Percentiles rank a stretch among this genome's conserved stretches.
Evolutionary conservation across 345 rosid species (phyloP).

Genomic region (Citrus reticulata): DNA sequence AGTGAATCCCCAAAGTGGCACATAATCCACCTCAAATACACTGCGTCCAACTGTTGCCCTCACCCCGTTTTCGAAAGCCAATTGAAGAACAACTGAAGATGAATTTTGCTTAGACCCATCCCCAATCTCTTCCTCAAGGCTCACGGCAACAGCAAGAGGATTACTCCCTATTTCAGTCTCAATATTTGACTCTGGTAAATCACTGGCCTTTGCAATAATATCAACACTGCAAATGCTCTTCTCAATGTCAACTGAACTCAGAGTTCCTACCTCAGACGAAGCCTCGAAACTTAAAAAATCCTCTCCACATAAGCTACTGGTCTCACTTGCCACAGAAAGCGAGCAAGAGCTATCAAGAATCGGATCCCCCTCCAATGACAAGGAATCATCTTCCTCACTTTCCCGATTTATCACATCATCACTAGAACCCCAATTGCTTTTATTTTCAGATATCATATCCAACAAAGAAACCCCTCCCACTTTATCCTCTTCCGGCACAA

Average conservation of each 20-base stretch:
- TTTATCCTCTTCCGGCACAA: constrained; percentile 23
- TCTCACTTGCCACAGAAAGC: constrained; percentile 60
- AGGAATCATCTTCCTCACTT: constrained; percentile 57
- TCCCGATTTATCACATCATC: constrained; percentile 34
- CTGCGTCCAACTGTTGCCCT: constrained; percentile 45
- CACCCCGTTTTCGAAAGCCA: constrained; percentile 35
- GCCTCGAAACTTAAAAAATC: constrained; percentile 49
- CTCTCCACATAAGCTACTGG: constrained; percentile 74
- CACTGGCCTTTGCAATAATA: constrained; percentile 34
- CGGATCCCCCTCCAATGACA: constrained; percentile 57
- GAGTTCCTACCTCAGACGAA: constrained; percentile 36
- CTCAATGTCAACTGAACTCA: constrained; percentile 30
- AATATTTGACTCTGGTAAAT: constrained; percentile 32
- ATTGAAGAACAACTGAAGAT: constrained; percentile 37
- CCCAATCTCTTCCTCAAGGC: constrained; percentile 40
- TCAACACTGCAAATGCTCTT: constrained; percentile 35
- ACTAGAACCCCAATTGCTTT: constrained; percentile 31
- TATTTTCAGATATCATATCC: constrained; percentile 41
- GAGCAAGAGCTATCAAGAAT: constrained; percentile 57
- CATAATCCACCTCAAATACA: constrained; percentile 80
- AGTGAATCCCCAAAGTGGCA: constrained; percentile 87
- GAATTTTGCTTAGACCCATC: constrained; percentile 33
- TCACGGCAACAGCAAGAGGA: constrained; percentile 32
- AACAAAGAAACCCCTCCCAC: constrained; percentile 22
- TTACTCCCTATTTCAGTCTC: constrained; percentile 26